Percentiles rank a stretch among this genome's conserved stretches.
Conservation (phyloP, 2,329 filamentous ascomycete genomes). For the Aspergillus thermomutatus region DNA sequence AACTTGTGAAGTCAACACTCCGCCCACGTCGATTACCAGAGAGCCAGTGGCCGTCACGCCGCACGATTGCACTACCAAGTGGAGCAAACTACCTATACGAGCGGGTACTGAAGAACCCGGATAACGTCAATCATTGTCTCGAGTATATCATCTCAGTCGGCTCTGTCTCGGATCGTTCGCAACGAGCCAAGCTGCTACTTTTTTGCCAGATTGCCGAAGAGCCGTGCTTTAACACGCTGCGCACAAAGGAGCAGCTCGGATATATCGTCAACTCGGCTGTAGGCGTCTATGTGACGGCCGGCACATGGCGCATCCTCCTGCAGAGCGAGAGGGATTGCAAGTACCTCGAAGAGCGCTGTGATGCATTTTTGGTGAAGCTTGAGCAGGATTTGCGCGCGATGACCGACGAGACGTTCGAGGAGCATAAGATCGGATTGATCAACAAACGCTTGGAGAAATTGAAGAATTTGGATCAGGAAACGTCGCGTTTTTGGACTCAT, state of each 20-base stretch:
- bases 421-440: constrained; percentile 84
- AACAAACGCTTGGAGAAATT: constrained; percentile 84
- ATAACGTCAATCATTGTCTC: constrained; percentile 84
- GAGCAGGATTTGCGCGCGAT: constrained; percentile 67
- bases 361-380: constrained; percentile 73
- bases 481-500: constrained; percentile 76
- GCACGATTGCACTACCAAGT: constrained; percentile 72
- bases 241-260: constrained; percentile 94
- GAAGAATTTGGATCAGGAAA: constrained; percentile 87
- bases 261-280: constrained; percentile 90
- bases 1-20: constrained; percentile 69
- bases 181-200: constrained; percentile 74
- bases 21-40: constrained; percentile 75
- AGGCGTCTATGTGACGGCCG: constrained; percentile 66
- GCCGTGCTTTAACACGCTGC: constrained; percentile 87
- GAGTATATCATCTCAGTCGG: constrained; percentile 74
- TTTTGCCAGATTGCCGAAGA: constrained; percentile 90
- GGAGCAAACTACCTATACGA: constrained; percentile 82
- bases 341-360: constrained; percentile 83
- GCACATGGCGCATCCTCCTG: constrained; percentile 83
- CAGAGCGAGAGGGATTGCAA: constrained; percentile 84
- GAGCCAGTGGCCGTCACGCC: constrained; percentile 73
- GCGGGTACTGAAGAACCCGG: constrained; percentile 75
- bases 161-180: constrained; percentile 62
- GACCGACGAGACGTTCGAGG: constrained; percentile 80